These are phyloP conservation scores for Stropharia rugosoannulata DNA, from an alignment of 768 basidiomycete genomes.

Conservation along the genomic window DNA sequence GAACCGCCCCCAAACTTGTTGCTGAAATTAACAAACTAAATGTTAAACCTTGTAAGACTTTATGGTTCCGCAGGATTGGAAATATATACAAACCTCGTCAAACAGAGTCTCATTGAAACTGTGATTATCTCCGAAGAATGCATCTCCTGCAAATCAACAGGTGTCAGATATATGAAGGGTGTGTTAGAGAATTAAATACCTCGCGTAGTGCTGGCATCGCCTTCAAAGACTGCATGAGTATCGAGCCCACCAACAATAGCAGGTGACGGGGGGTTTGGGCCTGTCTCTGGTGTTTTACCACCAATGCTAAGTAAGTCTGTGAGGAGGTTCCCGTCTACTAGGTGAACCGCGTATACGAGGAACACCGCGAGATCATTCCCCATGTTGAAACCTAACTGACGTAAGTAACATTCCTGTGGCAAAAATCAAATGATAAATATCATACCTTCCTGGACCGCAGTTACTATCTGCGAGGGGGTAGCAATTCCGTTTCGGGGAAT, in stretches of 20 bases:
- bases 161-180: background rate
- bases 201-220: slow-evolving; percentile 12
- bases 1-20: slow-evolving; percentile 22
- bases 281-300: slow-evolving; percentile 18
- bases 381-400: slow-evolving; percentile 18
- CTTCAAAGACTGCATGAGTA: slow-evolving; percentile 24
- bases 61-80: background rate
- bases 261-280: slow-evolving; percentile 20
- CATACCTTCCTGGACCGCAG: slow-evolving; percentile 18
- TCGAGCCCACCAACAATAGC: slow-evolving; percentile 21
- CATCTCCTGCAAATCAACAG: slow-evolving; percentile 11
- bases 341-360: slow-evolving; percentile 9
- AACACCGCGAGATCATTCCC: slow-evolving; percentile 17
- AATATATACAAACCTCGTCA: slow-evolving; percentile 12
- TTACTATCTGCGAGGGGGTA: slow-evolving; percentile 14
- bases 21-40: slow-evolving; percentile 18
- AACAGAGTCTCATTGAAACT: slow-evolving; percentile 22
- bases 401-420: background rate
- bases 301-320: slow-evolving; percentile 22
- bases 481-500: slow-evolving; percentile 14
- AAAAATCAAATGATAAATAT: background rate
- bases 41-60: background rate
- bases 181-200: background rate
- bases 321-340: slow-evolving; percentile 22
- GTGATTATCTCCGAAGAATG: slow-evolving; percentile 23